Percentiles rank a stretch among this genome's conserved stretches.
These are phyloP conservation scores for Aegle marmelos DNA, from an alignment of 345 rosid genomes.

Conservation along the genomic window DNA sequence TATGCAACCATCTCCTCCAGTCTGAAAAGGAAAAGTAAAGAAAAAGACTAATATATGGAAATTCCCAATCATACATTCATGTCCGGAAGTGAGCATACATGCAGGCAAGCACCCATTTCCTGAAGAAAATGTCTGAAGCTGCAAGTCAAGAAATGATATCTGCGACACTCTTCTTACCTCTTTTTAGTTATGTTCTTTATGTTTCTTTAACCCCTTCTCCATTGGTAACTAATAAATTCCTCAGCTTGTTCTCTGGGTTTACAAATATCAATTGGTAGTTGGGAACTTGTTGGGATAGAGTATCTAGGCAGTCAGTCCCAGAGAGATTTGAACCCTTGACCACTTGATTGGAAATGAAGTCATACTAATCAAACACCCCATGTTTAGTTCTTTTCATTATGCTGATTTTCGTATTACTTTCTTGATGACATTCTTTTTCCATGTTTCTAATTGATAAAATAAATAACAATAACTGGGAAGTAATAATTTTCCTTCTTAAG, in stretches of 20 bases:
- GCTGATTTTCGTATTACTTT: not conserved
- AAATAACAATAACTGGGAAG: constrained; percentile 10
- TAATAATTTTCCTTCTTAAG: not conserved
- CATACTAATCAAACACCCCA: not conserved
- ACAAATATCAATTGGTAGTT: not conserved
- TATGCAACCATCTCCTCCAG: constrained; percentile 97
- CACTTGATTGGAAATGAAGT: not conserved
- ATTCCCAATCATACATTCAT: not conserved
- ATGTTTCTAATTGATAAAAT: not conserved
- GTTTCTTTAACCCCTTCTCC: no score
- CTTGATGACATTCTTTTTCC: not conserved
- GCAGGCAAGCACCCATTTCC: not conserved
- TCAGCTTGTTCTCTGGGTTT: not conserved
- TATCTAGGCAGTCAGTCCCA: not conserved
- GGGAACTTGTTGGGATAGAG: not conserved
- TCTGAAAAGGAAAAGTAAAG: constrained; percentile 42
- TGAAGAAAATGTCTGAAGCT: not conserved
- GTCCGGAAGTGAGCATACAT: not conserved
- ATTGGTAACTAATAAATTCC: not conserved
- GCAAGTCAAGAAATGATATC: constrained; percentile 1
- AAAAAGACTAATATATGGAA: constrained; percentile 11
- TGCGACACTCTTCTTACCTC: not conserved
- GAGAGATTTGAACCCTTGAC: not conserved
- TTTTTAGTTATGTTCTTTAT: not conserved
- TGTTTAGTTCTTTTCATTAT: not conserved